Evolutionary conservation across 2,329 filamentous ascomycete genomes (phyloP), one percentile per base, ranked within the genome.

Genomic region (Aureobasidium sp.): DNA sequence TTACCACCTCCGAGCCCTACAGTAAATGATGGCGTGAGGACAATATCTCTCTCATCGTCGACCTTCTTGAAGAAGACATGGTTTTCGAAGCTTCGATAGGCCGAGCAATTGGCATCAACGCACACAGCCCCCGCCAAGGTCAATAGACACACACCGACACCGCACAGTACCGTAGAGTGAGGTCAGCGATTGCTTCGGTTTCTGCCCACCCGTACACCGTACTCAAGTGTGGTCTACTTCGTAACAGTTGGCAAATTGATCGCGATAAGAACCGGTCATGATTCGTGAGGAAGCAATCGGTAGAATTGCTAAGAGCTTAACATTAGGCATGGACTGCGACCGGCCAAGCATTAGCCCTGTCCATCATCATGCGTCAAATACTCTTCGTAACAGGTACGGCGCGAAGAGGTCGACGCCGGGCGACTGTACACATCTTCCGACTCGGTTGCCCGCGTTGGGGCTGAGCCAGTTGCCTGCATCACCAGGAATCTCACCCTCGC

Each of bases 381-480:
- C 64, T 45, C 67, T 62, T 53, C 63, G 63, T 46, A 71, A 45
- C 64, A 71, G 46, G 23, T 66, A 64, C 29, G 50, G 57, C 13
- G 66, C 68, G 50, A 71, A 67, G 73, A 76, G 73, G 8, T 85
- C 79, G 66, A 83, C 80, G 2, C 87, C 90, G 0, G 89, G 90
- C 64, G 87, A 82, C 54, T 69, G 72, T 53, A 89, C 79, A 72
- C 92, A 87, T 70, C 90, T 82, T 73, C 84, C 82, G 64, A 99
- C 81, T 59, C 89, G 81, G 75, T 97, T 99, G 6, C 92, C 91
- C 68, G 83, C 85, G 65, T 76, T 78, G 15, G 75, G 71, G 71
- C 86, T 90, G 69, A 94, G 73, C 94, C 94, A 97, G 57, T 86
- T 77, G 13, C 63, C 71, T 73, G 84, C 78, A 72, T 97, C 93